Percentiles rank a stretch among this genome's conserved stretches.
These are phyloP conservation scores for Zygosaccharomyces rouxii DNA, from an alignment of 805 yeast species.

Conservation along the genomic window DNA sequence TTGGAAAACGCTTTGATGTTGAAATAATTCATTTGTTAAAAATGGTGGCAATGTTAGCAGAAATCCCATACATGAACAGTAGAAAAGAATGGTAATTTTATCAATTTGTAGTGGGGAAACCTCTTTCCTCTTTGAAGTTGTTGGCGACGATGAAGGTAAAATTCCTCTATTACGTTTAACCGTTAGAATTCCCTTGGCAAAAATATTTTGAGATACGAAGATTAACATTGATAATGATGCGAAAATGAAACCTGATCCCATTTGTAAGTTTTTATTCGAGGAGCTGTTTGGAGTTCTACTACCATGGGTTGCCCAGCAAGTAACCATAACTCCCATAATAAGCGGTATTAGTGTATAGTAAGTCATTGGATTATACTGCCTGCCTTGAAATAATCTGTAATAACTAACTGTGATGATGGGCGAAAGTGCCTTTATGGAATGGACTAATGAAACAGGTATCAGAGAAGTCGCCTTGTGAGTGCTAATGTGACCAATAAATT, in stretches of 20 bases:
- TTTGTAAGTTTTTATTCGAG: conserved; percentile 6
- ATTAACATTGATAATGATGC: conserved; percentile 47
- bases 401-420: conserved; percentile 85
- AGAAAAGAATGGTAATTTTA: conserved; percentile 65
- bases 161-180: conserved; percentile 35
- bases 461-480: conserved; percentile 88
- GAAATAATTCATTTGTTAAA: conserved; percentile 46
- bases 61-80: conserved; percentile 69
- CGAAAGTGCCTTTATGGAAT: conserved; percentile 86
- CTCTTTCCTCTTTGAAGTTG: conserved; percentile 23
- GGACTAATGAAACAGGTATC: conserved; percentile 93
- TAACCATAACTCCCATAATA: conserved; percentile 78
- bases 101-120: conserved; percentile 43
- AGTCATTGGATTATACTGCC: conserved; percentile 56
- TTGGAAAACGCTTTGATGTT: conserved; percentile 25
- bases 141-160: conserved; percentile 21
- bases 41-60: conserved; percentile 63
- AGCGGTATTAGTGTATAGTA: conserved; percentile 77
- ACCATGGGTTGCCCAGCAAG: conserved; percentile 49
- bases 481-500: conserved; percentile 85
- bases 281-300: conserved; percentile 10
- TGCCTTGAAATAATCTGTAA: conserved; percentile 58
- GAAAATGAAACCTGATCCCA: conserved; percentile 35
- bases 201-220: conserved; percentile 73
- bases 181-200: conserved; percentile 70